Evolutionary conservation across 805 yeast genomes (phyloP).

Genomic region (Starmerella vitae): DNA sequence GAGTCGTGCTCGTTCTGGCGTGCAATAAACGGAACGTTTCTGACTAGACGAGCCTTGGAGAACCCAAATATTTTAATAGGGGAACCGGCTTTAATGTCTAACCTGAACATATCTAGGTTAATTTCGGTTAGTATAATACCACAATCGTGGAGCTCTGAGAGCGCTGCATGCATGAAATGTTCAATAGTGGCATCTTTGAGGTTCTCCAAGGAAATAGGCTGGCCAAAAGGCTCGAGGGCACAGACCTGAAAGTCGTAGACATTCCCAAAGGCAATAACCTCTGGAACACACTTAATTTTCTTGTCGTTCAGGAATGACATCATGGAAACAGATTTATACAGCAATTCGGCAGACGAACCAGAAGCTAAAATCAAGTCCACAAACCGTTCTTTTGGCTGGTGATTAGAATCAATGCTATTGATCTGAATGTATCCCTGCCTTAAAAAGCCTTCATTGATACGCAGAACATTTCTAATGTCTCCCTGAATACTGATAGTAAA

Average conservation of each 20-base stretch:
- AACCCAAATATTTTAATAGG: slow-evolving; percentile 17
- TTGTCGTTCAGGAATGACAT: slow-evolving; percentile 16
- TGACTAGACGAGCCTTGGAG: slow-evolving; percentile 16
- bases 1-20: slow-evolving; percentile 13
- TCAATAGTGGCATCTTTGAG: slow-evolving; percentile 5
- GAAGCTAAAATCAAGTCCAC: not conserved
- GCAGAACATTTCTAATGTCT: not conserved
- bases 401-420: not conserved
- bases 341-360: not conserved
- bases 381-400: not conserved
- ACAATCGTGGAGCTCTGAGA: slow-evolving; percentile 14
- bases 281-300: slow-evolving; percentile 12
- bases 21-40: slow-evolving; percentile 17
- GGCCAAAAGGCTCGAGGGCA: slow-evolving; percentile 20
- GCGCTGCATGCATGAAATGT: slow-evolving; percentile 12
- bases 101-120: not conserved
- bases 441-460: not conserved
- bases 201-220: slow-evolving; percentile 13
- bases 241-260: slow-evolving; percentile 18
- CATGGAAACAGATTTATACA: slow-evolving; percentile 19
- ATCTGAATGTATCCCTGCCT: not conserved
- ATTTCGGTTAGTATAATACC: slow-evolving; percentile 18
- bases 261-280: slow-evolving; percentile 16
- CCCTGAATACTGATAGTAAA: not conserved
- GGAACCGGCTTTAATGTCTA: not conserved